Percentiles rank a stretch among this genome's conserved stretches.
Evolutionary conservation across 169 alveolate species (phyloP).

Genomic region (Cryptosporidium andersoni): DNA sequence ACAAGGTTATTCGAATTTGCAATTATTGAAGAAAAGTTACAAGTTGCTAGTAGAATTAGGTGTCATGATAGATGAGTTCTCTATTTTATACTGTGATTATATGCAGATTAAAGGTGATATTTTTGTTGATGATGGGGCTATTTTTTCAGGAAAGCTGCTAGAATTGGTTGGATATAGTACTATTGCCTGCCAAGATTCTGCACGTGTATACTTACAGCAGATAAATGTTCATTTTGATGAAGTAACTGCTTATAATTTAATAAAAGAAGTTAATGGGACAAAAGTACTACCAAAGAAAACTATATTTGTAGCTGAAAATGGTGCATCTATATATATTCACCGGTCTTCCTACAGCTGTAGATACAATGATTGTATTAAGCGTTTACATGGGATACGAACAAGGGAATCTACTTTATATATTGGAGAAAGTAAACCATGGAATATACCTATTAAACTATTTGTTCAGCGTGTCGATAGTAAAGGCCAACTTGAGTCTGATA

Average conservation of each 20-base stretch:
- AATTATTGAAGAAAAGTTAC: slow-evolving; percentile 2
- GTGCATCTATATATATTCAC: slow-evolving; percentile 17
- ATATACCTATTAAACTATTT: slow-evolving; percentile 22
- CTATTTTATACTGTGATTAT: slow-evolving; percentile 20
- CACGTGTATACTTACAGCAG: slow-evolving; percentile 11
- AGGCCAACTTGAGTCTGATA: not conserved
- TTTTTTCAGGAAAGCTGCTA: slow-evolving; percentile 6
- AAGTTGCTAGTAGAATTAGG: slow-evolving; percentile 23
- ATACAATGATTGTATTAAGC: slow-evolving; percentile 1
- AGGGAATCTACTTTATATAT: slow-evolving; percentile 24
- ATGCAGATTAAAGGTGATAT: slow-evolving; percentile 13
- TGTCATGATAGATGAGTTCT: slow-evolving; percentile 48
- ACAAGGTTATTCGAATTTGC: slow-evolving; percentile 58
- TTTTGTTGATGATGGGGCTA: slow-evolving; percentile 59
- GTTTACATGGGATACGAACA: slow-evolving; percentile 37
- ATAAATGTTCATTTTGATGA: slow-evolving; percentile 5
- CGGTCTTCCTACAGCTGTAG: slow-evolving; percentile 27
- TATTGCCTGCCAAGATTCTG: slow-evolving; percentile 43
- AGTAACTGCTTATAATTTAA: not conserved
- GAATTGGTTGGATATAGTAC: not conserved
- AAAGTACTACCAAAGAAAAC: not conserved
- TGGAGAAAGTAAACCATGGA: slow-evolving; percentile 30
- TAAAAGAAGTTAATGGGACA: not conserved
- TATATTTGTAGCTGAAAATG: slow-evolving; percentile 40
- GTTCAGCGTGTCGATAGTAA: slow-evolving; percentile 2